Evolutionary conservation across 2,329 filamentous ascomycete species (phyloP), one percentile per base, ranked within the genome.

Genomic region (Atkinsonella texensis): DNA sequence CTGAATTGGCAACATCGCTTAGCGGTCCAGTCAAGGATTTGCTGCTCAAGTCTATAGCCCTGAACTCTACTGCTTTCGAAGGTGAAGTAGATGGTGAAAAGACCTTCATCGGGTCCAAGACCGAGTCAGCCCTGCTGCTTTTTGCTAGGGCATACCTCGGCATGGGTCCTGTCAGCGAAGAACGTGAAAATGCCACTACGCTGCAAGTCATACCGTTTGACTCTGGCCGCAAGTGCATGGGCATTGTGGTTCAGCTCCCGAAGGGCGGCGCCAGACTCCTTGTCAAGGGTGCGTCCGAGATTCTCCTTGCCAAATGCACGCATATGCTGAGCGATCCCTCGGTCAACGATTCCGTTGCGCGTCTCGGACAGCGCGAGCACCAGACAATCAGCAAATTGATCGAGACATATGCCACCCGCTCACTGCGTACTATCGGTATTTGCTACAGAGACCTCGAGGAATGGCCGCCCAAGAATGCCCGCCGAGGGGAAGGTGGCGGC

Each of bases 371-470:
- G 23, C 74, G 78, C 44, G 79, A 83, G 57, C 71, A 72, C 49
- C 68, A 76, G 55, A 75, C 69, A 8, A 64, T 95, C 56, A 77
- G 79, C 57, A 70, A 74, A 20, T 73, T 89, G 46, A 94, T 95
- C 58, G 80, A 83, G 55, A 78, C 75, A 46, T 95, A 95, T 63
- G 89, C 89, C 10, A 81, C 79, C 28, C 78, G 84, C 17, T 94
- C 89, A 8, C 75, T 95, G 33, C 81, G 89, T 56, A 94, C 89
- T 1, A 94, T 95, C 58, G 87, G 84, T 43, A 77, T 95, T 56
- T 75, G 89, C 50, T 94, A 89, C 68, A 84, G 83, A 52, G 89
- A 95, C 59, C 95, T 93, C 58, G 79, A 87, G 23, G 77, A 79
- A 50, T 95, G 89, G 89, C 89, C 90, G 33, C 89, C 89, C 4